Base-by-base conservation (phyloP, 2,329 filamentous ascomycete species). In the Diplodia mutila region DNA sequence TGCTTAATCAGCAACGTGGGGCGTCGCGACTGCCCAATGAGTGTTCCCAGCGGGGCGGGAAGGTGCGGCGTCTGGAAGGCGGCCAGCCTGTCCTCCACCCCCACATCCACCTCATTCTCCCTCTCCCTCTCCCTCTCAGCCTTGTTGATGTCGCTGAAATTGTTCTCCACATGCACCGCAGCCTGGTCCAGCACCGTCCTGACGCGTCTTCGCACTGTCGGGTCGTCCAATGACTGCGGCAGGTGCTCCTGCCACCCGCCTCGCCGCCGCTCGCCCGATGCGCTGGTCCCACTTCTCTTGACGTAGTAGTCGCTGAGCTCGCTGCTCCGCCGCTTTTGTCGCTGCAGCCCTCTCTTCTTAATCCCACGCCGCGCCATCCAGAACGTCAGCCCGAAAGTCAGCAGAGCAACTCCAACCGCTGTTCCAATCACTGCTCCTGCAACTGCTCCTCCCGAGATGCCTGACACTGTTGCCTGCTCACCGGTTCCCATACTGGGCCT, bases 381-480 rank as follows among this genome's bases (percentile, higher is more conserved):
- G n/a, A 57, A 42, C 14, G 54, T 57, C n/a, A 73, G 74, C 9
- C 72, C 75, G 32, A 75, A 73, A 48, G 75, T 75, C 74, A 76
- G 75, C 69, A 76, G 54, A 6, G 74, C 73, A 12, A 72, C 71
- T 16, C 72, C 74, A 23, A 74, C 69, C 2, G 71, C 65, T 16
- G 73, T 69, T 16, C 74, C 74, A 8, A 72, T 73, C 68, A 76
- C 34, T 18, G 54, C 54, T 42, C 54, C 54, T 39, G 54, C 54
- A 16, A 57, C 32, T 27, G 54, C 54, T 25, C 54, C 54, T 2
- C 32, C 32, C 54, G 54, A 57, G 32, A 57, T 25, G 27, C 52
- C 52, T 18, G 52, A 37, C 6, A 8, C 3, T 27, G 52, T 34
- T 8, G 29, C 29, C 27, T n/a, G 11, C 27, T 32, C 25, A 12